Evolutionary conservation across 306 rosid genomes (phyloP).

Genomic region (Lathyrus oleraceus): DNA sequence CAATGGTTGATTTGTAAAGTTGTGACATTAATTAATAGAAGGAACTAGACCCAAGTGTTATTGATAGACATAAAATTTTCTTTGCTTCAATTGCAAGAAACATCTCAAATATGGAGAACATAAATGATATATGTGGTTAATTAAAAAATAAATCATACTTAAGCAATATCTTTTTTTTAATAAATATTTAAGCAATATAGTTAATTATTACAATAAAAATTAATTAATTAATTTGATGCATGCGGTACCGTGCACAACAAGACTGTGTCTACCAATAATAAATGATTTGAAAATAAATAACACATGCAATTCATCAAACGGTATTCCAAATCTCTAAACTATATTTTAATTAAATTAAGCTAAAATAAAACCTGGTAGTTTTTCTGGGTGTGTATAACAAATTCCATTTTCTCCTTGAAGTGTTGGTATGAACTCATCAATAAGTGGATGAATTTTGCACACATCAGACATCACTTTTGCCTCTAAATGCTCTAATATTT

Average conservation of each 20-base stretch:
- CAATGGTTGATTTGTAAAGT: neutral
- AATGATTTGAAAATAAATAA: constrained; percentile 10
- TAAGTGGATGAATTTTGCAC: constrained; percentile 77
- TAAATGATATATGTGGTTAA: neutral
- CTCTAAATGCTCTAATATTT: constrained; percentile 83
- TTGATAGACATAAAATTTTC: neutral
- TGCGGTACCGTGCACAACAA: constrained; percentile 34
- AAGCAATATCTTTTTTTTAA: too few relatives aligned
- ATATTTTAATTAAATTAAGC: neutral
- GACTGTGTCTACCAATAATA: constrained; percentile 31
- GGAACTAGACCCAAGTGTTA: neutral
- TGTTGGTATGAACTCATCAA: constrained; percentile 81
- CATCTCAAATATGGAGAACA: neutral
- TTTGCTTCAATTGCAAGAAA: neutral
- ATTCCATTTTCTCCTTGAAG: constrained; percentile 89
- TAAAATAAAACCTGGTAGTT: constrained; percentile 60
- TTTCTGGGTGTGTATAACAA: constrained; percentile 93
- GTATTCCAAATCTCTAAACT: constrained; percentile 10
- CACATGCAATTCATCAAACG: constrained; percentile 28
- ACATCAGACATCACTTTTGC: constrained; percentile 64
- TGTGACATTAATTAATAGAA: neutral
- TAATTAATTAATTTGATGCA: constrained; percentile 33
- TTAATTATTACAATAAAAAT: neutral
- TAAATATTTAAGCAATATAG: too few relatives aligned
- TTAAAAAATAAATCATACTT: too few relatives aligned